Evolutionary conservation across 805 yeast species (phyloP).

Genomic region (Nakazawaea molendinolei): DNA sequence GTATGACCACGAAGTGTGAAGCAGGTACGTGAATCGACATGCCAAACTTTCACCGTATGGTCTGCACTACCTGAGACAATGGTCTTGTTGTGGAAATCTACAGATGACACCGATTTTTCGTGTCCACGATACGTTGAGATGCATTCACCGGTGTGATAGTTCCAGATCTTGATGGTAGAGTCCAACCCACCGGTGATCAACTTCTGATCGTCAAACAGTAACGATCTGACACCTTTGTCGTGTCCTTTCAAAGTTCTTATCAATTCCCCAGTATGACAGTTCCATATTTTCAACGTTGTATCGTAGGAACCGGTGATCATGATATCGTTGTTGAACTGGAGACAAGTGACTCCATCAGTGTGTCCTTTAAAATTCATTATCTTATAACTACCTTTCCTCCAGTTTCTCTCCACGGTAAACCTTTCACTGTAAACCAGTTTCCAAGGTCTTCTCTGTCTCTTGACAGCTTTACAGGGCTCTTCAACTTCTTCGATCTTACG

Average conservation of each 20-base stretch:
- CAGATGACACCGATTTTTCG: conserved; percentile 74
- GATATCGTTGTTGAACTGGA: conserved; percentile 71
- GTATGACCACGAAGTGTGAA: conserved; percentile 89
- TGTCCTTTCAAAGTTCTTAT: conserved; percentile 83
- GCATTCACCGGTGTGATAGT: conserved; percentile 89
- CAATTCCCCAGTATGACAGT: conserved; percentile 69
- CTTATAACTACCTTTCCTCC: conserved; percentile 79
- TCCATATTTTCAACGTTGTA: conserved; percentile 90
- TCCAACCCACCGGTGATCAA: conserved; percentile 90
- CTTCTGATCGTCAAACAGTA: conserved; percentile 83
- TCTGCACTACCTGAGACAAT: conserved; percentile 95
- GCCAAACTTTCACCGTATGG: conserved; percentile 91
- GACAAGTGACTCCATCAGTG: conserved; percentile 79
- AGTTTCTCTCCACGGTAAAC: conserved; percentile 84
- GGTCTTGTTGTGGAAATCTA: conserved; percentile 72
- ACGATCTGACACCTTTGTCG: conserved; percentile 75
- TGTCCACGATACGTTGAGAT: conserved; percentile 93
- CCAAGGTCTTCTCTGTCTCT: conserved; percentile 74
- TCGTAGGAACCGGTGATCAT: conserved; percentile 92
- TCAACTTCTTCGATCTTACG: conserved; percentile 21
- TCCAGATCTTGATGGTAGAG: conserved; percentile 91
- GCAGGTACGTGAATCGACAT: conserved; percentile 88
- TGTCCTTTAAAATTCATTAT: conserved; percentile 71
- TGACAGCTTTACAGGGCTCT: background rate
- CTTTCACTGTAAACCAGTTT: conserved; percentile 90